Evolutionary conservation across 148 eudicot genomes (phyloP).

Genomic region (Vaccinium myrtillus): DNA sequence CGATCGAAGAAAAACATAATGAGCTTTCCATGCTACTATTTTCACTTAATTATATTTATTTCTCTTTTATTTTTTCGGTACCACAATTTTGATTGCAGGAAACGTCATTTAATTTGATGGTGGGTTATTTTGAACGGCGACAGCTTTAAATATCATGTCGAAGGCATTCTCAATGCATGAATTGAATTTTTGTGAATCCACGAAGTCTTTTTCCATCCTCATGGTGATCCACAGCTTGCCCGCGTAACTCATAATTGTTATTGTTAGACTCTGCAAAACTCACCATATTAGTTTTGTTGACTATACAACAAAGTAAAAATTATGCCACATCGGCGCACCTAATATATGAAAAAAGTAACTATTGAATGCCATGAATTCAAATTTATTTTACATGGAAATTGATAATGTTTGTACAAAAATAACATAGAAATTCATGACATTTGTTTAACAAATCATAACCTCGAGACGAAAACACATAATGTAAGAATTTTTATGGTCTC

Average conservation of each 20-base stretch:
- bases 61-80: neutral
- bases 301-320: neutral
- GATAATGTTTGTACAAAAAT: neutral
- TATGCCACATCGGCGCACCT: neutral
- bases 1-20: too few relatives aligned
- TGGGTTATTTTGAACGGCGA: conserved; percentile 26
- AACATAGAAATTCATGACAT: neutral
- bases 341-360: too few relatives aligned
- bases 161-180: conserved; percentile 55
- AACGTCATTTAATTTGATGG: neutral
- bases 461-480: neutral
- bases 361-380: too few relatives aligned
- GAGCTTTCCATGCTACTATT: neutral
- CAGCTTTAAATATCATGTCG: conserved; percentile 41
- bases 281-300: neutral
- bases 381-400: neutral
- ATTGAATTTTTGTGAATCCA: conserved; percentile 44
- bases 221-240: conserved; percentile 45
- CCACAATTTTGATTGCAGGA: neutral
- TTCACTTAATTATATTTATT: neutral
- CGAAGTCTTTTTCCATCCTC: conserved; percentile 46
- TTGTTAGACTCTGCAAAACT: conserved; percentile 22
- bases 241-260: conserved; percentile 48
- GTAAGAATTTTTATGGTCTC: neutral
- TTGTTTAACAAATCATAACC: neutral